Base-by-base conservation (phyloP, 495 filamentous ascomycete species). In the Xylaria sp. region DNA sequence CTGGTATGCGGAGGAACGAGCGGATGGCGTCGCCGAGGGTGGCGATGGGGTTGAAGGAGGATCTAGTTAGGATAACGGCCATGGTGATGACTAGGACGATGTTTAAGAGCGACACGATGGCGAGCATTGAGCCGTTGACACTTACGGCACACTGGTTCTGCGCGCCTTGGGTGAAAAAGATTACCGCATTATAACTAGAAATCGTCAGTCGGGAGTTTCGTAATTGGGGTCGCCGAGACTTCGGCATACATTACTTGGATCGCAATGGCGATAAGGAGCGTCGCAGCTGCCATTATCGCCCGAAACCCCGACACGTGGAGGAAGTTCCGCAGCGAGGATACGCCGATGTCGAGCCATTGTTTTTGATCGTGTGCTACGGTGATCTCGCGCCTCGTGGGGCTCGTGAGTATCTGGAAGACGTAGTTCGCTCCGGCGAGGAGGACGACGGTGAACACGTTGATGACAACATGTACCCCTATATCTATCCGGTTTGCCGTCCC, bases 341-440 rank as follows among this genome's bases (percentile, higher is more conserved):
- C 75, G 14, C 86, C 86, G 50, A 88, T 87, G 76, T 89, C 83
- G 67, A 89, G 72, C 86, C 85, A 88, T n/a, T 61, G 77, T 69
- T 74, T 77, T 50, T 73, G 78, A 15, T 66, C 53, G 71, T 88
- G 87, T 14, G 86, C 86, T 33, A 73, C 74, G 50, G 81, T 72
- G n/a, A 89, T 75, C 74, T 89, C 87, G 53, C 76, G 72, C 61
- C 86, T 80, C 58, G 85, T 88, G 19, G 86, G 86, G 52, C 85
- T 87, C 68, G 79, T 80, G 19, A 88, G 81, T 26, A 84, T 76
- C 69, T 88, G 86, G 74, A 87, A 85, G 55, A 79, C 75, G 64
- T 86, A 86, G 69, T 86, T 84, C 6, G 78, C 84, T 0, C 81
- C 82, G 7, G 77, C 80, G n/a, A 85, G 58, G 58, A 85, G 52